Conservation (phyloP, 177 flowering plant genomes). For the Telopea speciosissima region DNA sequence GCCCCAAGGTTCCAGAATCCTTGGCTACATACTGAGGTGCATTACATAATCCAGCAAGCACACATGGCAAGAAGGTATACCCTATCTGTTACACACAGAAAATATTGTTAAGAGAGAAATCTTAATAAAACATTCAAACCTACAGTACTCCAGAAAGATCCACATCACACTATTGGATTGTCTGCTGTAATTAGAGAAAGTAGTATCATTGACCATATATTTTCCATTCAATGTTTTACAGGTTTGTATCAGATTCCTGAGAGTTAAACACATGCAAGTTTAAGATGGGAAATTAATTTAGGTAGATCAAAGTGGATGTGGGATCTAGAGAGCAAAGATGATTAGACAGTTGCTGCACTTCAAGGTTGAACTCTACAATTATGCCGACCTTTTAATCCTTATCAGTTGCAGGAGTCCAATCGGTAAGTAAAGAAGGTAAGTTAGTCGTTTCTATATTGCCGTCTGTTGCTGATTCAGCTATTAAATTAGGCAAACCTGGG, state of each 20-base stretch:
- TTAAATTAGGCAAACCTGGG: background rate
- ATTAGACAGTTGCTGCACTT: background rate
- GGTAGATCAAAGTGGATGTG: background rate
- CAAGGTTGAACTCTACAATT: background rate
- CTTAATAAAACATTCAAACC: background rate
- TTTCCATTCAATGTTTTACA: background rate
- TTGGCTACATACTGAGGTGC: slow-evolving; percentile 69
- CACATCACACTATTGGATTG: background rate
- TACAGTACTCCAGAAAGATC: background rate
- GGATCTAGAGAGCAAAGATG: background rate
- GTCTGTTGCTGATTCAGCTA: background rate
- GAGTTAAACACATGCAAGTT: too few species aligned
- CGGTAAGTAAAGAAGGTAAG: background rate
- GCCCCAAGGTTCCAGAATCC: slow-evolving; percentile 22
- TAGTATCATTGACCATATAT: background rate
- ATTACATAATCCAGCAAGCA: slow-evolving; percentile 75
- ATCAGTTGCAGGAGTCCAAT: background rate
- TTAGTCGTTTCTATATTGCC: background rate
- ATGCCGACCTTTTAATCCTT: background rate
- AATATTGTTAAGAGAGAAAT: background rate
- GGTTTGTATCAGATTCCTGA: background rate
- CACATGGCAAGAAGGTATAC: slow-evolving; percentile 86
- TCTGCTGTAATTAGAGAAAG: background rate
- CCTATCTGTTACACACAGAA: slow-evolving; percentile 52
- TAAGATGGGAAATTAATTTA: background rate